phyloP scores from a whole-genome alignment of 768 basidiomycete species.

The Leccinum aurantiacum region DNA sequence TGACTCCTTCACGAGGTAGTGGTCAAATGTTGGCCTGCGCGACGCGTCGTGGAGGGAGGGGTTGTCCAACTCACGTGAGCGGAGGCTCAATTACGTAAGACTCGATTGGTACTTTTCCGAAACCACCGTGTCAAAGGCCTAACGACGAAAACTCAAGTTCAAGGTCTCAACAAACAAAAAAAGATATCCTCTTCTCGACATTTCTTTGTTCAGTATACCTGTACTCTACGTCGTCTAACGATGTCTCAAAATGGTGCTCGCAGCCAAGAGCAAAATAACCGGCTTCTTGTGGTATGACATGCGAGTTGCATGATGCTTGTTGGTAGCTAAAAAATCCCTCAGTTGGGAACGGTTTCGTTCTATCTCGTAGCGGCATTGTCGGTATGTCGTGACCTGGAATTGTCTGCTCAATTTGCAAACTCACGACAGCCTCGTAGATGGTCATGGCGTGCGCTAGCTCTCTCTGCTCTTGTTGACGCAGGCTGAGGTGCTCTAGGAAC shows the following conservation, averaged over 20 bases:
- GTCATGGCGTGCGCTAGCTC: conserved; percentile 71
- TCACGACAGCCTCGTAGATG: conserved; percentile 53
- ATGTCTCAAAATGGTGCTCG: conserved; percentile 32
- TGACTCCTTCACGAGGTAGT: not conserved
- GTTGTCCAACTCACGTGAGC: conserved; percentile 21
- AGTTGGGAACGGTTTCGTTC: conserved; percentile 78
- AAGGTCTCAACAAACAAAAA: not conserved
- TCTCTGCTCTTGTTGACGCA: conserved; percentile 19
- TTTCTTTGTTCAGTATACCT: not conserved
- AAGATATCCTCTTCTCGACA: not conserved
- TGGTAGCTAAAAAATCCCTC: conserved; percentile 9
- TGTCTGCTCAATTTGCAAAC: not conserved
- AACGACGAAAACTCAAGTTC: not conserved
- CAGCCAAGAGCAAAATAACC: conserved; percentile 32
- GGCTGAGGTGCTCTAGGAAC: conserved; percentile 49
- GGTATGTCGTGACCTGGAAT: conserved; percentile 47
- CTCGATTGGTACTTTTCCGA: not conserved
- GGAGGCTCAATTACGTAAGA: not conserved
- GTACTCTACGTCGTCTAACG: not conserved
- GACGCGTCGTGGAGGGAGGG: conserved; percentile 5
- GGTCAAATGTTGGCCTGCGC: not conserved
- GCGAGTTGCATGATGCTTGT: not conserved
- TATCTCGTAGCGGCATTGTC: conserved; percentile 87
- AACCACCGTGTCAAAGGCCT: not conserved
- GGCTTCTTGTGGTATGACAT: conserved; percentile 33